A percentile compares a stretch with the other conserved stretches of the same genome.
Evolutionary conservation across 2,329 filamentous ascomycete species (phyloP).

Genomic region (Phaeosphaeria sp.): DNA sequence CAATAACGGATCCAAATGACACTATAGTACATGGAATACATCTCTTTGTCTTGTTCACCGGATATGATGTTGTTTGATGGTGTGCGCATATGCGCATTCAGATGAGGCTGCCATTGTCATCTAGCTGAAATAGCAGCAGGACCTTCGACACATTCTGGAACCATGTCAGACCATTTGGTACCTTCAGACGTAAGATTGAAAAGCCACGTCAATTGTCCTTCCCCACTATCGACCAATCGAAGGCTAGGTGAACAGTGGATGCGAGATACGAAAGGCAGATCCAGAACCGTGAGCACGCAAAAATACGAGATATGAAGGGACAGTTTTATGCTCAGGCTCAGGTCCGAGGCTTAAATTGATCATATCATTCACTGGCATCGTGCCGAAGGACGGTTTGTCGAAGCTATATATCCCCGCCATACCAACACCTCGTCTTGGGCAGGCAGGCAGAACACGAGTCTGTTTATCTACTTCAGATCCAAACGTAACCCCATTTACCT

Average conservation of each 20-base stretch:
- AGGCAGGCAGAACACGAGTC: too few relatives aligned
- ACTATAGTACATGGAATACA: neutral
- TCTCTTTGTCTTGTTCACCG: neutral
- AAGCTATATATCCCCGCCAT: neutral
- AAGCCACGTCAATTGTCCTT: neutral
- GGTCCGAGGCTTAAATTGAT: neutral
- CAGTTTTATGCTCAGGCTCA: neutral
- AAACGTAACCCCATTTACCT: too few relatives aligned
- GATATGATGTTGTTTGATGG: neutral
- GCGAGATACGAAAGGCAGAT: slow-evolving; percentile 4
- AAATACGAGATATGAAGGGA: neutral
- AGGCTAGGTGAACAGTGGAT: neutral
- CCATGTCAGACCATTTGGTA: too few relatives aligned
- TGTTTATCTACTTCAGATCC: too few relatives aligned
- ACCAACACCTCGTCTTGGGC: too few relatives aligned
- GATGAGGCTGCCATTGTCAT: neutral
- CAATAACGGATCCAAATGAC: neutral
- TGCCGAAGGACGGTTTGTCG: neutral
- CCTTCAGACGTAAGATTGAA: neutral
- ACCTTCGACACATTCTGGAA: neutral
- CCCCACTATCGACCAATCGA: neutral
- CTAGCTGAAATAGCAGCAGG: neutral
- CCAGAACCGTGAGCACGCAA: neutral
- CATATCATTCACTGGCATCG: neutral
- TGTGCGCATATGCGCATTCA: neutral